Evolutionary conservation across 768 basidiomycete genomes (phyloP), one percentile per base, ranked within the genome.

Genomic region (Suillus ampliporus): DNA sequence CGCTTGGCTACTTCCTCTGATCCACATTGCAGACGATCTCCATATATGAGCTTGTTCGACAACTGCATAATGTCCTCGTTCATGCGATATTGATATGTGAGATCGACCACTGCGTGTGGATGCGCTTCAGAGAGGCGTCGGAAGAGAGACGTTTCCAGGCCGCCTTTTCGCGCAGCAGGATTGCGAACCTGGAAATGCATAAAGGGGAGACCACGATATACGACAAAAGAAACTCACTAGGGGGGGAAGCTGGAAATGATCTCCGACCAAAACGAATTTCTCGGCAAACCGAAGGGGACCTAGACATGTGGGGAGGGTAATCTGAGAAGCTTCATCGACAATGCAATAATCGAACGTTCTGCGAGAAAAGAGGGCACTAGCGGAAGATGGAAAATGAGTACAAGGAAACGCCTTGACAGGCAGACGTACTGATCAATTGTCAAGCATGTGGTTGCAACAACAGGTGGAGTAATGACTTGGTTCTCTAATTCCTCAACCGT

Each of bases 241-340:
- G 0, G 97, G 97, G 11, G 97, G 97, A 2, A 99, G 86, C 70
- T 99, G 97, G 78, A 91, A 94, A 77, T 99, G 97, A 72, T 99
- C 97, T 8, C 97, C 97, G 19, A 99, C 97, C 14, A 99, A 88
- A 5, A 99, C 86, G 67, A 98, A 99, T 46, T 84, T 93, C 57
- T 95, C 85, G 2, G 96, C 95, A 69, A 90, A 93, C 1, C 95
- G 88, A 4, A 99, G 79, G 0, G 97, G 97, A 6, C 97, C 97
- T 1, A 99, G 80, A 69, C 95, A 98, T 0, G 95, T 97, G 0
- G 97, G 97, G 2, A 99, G 76, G 0, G 97, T 99, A 65, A 98
- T 95, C 72, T 99, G 97, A 0, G 97, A 98, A 0, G 97, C 97
- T 74, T 99, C 97, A 65, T 99, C 97, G 19, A 99, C 90, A 61